Base-by-base conservation (phyloP, 192 early-diverging fungal genomes). In the Pilaira anomala region DNA sequence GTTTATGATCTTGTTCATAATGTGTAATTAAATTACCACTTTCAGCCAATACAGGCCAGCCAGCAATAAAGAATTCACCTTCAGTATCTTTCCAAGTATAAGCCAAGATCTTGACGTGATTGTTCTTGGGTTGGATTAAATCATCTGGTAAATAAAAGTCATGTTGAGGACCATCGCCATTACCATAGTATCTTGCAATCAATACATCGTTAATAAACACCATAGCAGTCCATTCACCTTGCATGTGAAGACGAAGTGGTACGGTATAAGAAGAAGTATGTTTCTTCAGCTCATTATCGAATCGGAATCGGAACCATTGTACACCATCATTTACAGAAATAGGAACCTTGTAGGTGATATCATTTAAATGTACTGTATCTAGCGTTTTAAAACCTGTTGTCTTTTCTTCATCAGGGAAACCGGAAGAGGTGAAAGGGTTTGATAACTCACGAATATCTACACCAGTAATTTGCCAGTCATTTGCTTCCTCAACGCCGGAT, bases 131-230 rank as follows among this genome's bases (percentile, higher is more conserved):
- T 22, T 80, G 66, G 5, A 85, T 26, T 30, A 81, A 55, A 1
- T 75, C 83, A 56, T 85, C 83, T 65, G 81, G 81, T 19, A 91
- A 56, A 68, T 82, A 85, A 66, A 88, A 91, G 62, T 88, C 85
- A 48, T 83, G 78, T 51, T 91, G 89, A 24, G 84, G 78, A 11
- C 78, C 78, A 44, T 88, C 86, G 8, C 78, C 79, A 62, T 83
- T 80, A 4, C 90, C 88, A 67, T 81, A 83, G 71, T 91, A 91
- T 44, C 87, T 81, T 11, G 74, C 87, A 48, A 92, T 73, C 51
- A 93, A 74, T 3, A 82, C 66, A 33, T 76, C 83, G 59, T 91
- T 90, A 24, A 92, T 68, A 72, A 81, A 84, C 18, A 91, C 74
- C 70, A 87, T 83, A 18, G 83, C 84, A 4, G 85, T 87, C 39